A percentile compares a stretch with the other conserved stretches of the same genome.
Evolutionary conservation across 139 green algal genomes (phyloP).

Genomic region (Diplosphaera chodatii): DNA sequence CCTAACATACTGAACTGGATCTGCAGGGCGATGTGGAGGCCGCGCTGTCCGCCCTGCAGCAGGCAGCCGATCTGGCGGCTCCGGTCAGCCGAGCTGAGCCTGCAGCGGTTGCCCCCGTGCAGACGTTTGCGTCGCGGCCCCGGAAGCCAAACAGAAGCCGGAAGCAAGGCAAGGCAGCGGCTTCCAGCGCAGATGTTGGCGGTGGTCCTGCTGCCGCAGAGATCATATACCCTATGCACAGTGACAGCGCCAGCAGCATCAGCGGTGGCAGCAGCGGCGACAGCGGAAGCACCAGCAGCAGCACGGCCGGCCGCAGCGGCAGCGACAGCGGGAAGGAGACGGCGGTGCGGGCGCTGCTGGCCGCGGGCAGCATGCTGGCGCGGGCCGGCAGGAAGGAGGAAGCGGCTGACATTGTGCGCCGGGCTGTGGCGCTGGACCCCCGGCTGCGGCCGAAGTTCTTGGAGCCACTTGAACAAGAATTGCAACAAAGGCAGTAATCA

Average conservation of each 20-base stretch:
- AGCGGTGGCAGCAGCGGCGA: too few species aligned
- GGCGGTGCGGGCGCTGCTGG: not conserved
- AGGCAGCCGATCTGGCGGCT: not conserved
- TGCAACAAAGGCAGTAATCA: too few species aligned
- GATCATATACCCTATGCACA: too few species aligned
- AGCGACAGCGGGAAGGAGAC: not conserved
- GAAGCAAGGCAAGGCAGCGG: too few species aligned
- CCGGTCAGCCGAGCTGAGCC: too few species aligned
- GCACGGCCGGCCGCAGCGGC: too few species aligned
- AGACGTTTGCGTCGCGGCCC: not conserved
- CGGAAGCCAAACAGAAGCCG: not conserved
- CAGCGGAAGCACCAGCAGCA: too few species aligned
- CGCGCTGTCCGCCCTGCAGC: slow-evolving; percentile 20
- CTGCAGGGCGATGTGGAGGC: slow-evolving; percentile 23
- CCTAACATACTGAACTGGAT: too few species aligned
- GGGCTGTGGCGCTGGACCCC: not conserved
- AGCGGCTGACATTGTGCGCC: not conserved
- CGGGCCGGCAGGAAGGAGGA: not conserved
- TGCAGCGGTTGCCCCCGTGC: too few species aligned
- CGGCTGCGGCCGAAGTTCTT: not conserved
- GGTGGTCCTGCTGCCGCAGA: too few species aligned
- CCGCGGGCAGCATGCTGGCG: not conserved
- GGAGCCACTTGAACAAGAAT: not conserved
- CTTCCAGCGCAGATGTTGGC: too few species aligned
- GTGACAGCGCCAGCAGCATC: too few species aligned